Base-by-base conservation (phyloP, 192 early-diverging fungal species). In the Lobosporangium transversale region DNA sequence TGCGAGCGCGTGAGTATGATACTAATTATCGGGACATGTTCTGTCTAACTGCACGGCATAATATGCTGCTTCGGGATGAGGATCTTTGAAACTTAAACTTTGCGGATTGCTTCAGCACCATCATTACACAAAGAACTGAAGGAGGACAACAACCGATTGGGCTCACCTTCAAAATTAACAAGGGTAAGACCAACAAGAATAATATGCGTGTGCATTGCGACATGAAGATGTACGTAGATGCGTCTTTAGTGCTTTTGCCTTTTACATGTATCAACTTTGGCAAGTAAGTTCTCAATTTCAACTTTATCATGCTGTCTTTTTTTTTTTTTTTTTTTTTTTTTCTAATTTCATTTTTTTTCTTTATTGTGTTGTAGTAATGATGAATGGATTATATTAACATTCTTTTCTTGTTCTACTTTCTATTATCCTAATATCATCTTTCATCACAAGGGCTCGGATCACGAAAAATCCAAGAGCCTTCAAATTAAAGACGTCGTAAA, bases 181-280 rank as follows among this genome's bases (percentile, higher is more conserved):
- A 57, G 24, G 31, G 47, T 8, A 57, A 52, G 33, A 58, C 55
- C 18, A 67, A 67, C 36, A 27, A 40, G 24, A 36, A 12, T 2
- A 40, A 50, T 67, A 67, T 43, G 65, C 47, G 2, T 56, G 54
- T 27, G 54, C 47, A 3, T 6, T 67, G 24, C 47, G 65, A 21
- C 65, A 67, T 23, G 30, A 58, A 14, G 65, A 67, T 49, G 48
- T 50, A 10, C 44, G 65, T 18, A n/a, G 65, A 12, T 67, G 45
- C 47, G 27, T 26, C 11, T 67, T 67, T 26, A 57, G 53, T 50
- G 65, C 55, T 10, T 58, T 57, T 58, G 55, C 54, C 20, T 67
- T 67, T 27, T 57, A 67, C 27, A 50, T 67, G 45, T 67, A 58
- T 31, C 53, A 67, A 20, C 18, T 67, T 2, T 67, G 65, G 65